Evolutionary conservation across 768 basidiomycete genomes (phyloP).

Genomic region (Suillus tomentosus): DNA sequence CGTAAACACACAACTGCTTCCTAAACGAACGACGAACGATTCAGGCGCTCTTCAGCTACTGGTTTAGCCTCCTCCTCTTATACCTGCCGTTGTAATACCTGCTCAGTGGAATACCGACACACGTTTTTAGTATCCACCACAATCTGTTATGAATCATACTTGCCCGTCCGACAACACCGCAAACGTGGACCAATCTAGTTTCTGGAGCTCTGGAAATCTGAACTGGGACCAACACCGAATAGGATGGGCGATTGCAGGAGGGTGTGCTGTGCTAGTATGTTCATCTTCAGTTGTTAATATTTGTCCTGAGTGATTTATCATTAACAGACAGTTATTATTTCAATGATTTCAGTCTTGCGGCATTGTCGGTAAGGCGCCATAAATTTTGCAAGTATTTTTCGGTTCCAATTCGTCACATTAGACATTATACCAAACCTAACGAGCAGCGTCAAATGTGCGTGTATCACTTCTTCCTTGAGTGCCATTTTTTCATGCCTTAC

Average conservation of each 20-base stretch:
- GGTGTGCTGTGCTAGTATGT: conserved; percentile 57
- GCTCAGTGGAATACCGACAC: background rate
- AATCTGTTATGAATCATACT: conserved; percentile 21
- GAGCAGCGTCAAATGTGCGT: conserved; percentile 84
- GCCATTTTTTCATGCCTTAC: background rate
- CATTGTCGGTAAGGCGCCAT: conserved; percentile 60
- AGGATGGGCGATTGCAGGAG: conserved; percentile 75
- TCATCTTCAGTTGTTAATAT: conserved; percentile 11
- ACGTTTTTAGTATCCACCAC: background rate
- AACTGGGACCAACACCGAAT: conserved; percentile 67
- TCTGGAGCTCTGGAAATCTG: conserved; percentile 56
- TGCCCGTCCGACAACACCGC: conserved; percentile 57
- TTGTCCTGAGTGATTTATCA: background rate
- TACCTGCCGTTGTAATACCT: conserved; percentile 1
- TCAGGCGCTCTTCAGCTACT: background rate
- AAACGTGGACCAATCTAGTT: conserved; percentile 57
- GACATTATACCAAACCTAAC: conserved; percentile 67
- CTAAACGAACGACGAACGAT: background rate
- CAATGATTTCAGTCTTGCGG: conserved; percentile 51
- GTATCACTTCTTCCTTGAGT: background rate
- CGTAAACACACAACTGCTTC: background rate
- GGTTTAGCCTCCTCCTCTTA: background rate
- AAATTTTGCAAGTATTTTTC: background rate
- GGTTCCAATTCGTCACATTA: conserved; percentile 29
- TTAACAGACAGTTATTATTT: conserved; percentile 60